Evolutionary conservation across 768 basidiomycete species (phyloP).

Genomic region (Mycena vulgaris): DNA sequence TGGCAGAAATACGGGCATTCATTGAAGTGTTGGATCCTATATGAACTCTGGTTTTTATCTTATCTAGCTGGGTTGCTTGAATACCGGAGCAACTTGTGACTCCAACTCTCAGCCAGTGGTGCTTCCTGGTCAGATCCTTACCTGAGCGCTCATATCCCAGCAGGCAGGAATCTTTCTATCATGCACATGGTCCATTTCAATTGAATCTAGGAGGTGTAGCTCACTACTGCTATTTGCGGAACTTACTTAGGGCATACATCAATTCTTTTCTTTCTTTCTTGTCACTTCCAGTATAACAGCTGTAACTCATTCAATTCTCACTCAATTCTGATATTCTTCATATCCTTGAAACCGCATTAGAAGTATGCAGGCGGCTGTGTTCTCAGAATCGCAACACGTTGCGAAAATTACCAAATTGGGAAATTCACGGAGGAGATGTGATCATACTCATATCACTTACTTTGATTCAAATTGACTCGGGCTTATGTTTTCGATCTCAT

Average conservation of each 20-base stretch:
- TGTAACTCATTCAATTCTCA: too few relatives aligned
- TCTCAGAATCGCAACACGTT: too few relatives aligned
- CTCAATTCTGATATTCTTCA: not conserved
- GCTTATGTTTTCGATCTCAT: too few relatives aligned
- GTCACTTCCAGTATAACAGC: conserved; percentile 2
- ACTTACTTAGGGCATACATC: not conserved
- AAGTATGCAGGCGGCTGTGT: too few relatives aligned
- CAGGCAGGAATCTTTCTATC: too few relatives aligned
- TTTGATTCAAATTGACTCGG: too few relatives aligned
- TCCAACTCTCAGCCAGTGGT: not conserved
- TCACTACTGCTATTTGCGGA: conserved; percentile 8
- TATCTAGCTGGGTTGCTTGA: not conserved
- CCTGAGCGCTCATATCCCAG: not conserved
- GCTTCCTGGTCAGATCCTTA: too few relatives aligned
- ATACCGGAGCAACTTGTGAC: too few relatives aligned
- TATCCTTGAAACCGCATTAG: not conserved
- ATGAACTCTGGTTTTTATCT: conserved; percentile 1
- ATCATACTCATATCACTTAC: too few relatives aligned
- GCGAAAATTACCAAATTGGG: too few relatives aligned
- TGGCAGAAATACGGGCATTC: too few relatives aligned
- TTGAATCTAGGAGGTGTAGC: not conserved
- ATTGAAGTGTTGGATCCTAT: not conserved
- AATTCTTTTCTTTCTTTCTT: not conserved
- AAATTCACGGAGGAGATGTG: too few relatives aligned
- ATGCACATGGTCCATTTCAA: not conserved